Conservation (phyloP, 345 rosid species). For the Schrenkiella parvula region DNA sequence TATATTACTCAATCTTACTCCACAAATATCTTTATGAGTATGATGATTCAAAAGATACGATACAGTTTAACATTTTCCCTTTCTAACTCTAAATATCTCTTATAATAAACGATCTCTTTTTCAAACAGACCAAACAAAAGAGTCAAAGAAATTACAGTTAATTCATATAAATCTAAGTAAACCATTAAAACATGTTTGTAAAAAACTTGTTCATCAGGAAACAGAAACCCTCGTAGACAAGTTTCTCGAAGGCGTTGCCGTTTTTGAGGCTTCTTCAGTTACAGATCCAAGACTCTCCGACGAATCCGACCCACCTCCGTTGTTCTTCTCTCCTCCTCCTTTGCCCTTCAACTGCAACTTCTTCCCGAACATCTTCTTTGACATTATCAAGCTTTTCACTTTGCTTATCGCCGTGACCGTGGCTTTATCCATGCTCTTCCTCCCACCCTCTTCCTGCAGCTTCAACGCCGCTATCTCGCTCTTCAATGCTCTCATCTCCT, state of each 20-base stretch:
- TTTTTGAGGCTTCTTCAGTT: constrained; percentile 43
- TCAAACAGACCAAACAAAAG: not conserved
- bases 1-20: no score
- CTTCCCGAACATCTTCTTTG: constrained; percentile 60
- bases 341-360: constrained; percentile 12
- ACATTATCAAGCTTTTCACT: constrained; percentile 69
- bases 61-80: not conserved
- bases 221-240: constrained; percentile 58
- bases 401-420: constrained; percentile 38
- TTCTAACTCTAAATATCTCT: not conserved
- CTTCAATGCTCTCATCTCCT: constrained; percentile 69
- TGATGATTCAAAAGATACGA: not conserved
- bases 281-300: constrained; percentile 66
- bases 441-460: constrained; percentile 40
- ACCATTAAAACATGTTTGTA: not conserved
- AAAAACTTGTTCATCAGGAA: constrained; percentile 38
- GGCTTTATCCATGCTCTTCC: constrained; percentile 40
- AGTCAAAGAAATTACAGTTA: constrained; percentile 15
- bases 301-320: constrained; percentile 70
- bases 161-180: constrained; percentile 17
- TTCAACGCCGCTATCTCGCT: constrained; percentile 60
- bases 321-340: constrained; percentile 38
- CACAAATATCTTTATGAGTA: not conserved
- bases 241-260: constrained; percentile 63
- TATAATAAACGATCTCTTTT: not conserved